These are phyloP conservation scores for Ceratobasidium sp. DNA, from an alignment of 1,284 basidiomycete species.

Conservation along the genomic window DNA sequence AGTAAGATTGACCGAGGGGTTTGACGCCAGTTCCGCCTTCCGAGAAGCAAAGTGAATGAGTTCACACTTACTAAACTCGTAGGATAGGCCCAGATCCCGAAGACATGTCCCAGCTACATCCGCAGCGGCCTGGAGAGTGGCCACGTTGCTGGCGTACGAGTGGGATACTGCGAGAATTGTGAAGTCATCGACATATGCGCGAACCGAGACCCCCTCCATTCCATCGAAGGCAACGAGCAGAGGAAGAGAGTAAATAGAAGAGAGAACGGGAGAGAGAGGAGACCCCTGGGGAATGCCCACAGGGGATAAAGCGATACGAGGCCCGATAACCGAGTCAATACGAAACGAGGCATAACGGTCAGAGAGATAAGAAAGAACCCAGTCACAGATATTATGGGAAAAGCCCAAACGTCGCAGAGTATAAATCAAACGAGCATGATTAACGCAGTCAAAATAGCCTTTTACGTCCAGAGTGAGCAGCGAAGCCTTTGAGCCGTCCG, in stretches of 20 bases:
- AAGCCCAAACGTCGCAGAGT: conserved; percentile 36
- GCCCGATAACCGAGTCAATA: conserved; percentile 46
- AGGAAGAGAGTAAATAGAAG: conserved; percentile 38
- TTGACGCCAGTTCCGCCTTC: background rate
- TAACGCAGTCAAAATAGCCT: conserved; percentile 52
- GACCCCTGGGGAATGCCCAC: conserved; percentile 42
- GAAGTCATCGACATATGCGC: conserved; percentile 25
- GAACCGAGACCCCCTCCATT: background rate
- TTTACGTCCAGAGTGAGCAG: conserved; percentile 52
- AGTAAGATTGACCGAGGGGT: background rate
- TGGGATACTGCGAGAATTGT: background rate
- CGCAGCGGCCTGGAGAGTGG: background rate
- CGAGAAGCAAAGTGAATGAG: conserved; percentile 15
- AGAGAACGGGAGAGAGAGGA: conserved; percentile 35
- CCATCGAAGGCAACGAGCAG: background rate
- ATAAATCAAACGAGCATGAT: conserved; percentile 46
- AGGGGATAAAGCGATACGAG: conserved; percentile 1
- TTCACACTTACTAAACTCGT: conserved; percentile 2
- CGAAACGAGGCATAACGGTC: conserved; percentile 49
- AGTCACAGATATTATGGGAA: conserved; percentile 15
- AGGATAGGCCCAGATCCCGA: background rate
- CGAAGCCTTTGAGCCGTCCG: conserved; percentile 47
- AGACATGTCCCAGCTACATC: background rate
- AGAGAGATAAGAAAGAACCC: conserved; percentile 36
- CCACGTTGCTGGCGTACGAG: background rate